These are phyloP conservation scores for Candida railenensis DNA, from an alignment of 805 yeast genomes.

Conservation along the genomic window DNA sequence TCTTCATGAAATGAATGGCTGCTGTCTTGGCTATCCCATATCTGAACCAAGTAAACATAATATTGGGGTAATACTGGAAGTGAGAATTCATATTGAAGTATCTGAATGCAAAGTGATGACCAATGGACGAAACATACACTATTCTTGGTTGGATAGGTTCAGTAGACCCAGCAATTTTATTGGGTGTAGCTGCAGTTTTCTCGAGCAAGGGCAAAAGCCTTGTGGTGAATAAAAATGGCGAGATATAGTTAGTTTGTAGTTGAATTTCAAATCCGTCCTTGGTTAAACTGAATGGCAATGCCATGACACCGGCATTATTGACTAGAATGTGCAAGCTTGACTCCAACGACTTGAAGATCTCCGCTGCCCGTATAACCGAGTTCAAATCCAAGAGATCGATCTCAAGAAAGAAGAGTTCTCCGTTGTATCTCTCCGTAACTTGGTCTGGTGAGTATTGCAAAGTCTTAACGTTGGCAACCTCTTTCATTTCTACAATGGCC, in stretches of 20 bases:
- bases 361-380: conserved; percentile 44
- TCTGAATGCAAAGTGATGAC: conserved; percentile 53
- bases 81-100: conserved; percentile 48
- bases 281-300: conserved; percentile 65
- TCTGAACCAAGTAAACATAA: conserved; percentile 73
- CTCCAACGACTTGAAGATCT: conserved; percentile 46
- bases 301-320: conserved; percentile 81
- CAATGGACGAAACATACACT: conserved; percentile 62
- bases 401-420: conserved; percentile 37
- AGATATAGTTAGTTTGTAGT: conserved; percentile 72
- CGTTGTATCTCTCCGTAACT: conserved; percentile 23
- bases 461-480: conserved; percentile 45
- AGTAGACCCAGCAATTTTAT: conserved; percentile 3
- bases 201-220: conserved; percentile 54
- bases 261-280: conserved; percentile 76
- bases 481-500: conserved; percentile 54
- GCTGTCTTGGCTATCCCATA: conserved; percentile 78
- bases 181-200: conserved; percentile 28
- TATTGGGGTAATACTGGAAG: conserved; percentile 61
- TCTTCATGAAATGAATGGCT: conserved; percentile 69
- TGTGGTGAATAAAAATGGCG: conserved; percentile 72
- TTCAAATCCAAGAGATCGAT: conserved; percentile 33
- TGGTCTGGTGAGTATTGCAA: conserved; percentile 16
- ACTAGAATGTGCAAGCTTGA: conserved; percentile 57
- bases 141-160: conserved; percentile 49